phyloP scores from a whole-genome alignment of 345 rosid species.

The Pelargonium nanum region DNA sequence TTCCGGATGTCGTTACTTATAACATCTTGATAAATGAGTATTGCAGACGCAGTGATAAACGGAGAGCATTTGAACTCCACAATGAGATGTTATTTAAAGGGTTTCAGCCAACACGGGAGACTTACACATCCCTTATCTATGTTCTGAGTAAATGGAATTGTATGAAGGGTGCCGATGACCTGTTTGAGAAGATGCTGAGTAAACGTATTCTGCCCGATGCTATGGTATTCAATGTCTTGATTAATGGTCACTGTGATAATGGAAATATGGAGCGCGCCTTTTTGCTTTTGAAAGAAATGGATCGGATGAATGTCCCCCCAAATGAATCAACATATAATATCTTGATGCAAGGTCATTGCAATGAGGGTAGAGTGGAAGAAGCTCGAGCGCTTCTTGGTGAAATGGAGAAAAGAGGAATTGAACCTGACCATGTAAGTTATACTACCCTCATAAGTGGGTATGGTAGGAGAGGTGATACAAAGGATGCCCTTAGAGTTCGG shows the following conservation, averaged over 20 bases:
- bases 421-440: constrained; percentile 73
- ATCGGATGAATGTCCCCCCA: constrained; percentile 46
- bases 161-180: constrained; percentile 61
- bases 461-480: constrained; percentile 69
- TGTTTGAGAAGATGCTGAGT: constrained; percentile 44
- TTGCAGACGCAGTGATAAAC: constrained; percentile 56
- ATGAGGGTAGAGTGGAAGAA: constrained; percentile 72
- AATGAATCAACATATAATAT: constrained; percentile 91
- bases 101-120: constrained; percentile 53
- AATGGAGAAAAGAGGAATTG: constrained; percentile 74
- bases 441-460: constrained; percentile 85
- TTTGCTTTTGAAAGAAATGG: constrained; percentile 59
- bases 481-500: constrained; percentile 62
- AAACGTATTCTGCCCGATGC: constrained; percentile 48
- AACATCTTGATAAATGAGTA: constrained; percentile 81
- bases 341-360: constrained; percentile 73
- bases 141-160: constrained; percentile 51
- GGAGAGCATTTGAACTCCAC: constrained; percentile 54
- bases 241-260: constrained; percentile 64
- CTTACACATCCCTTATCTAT: constrained; percentile 74
- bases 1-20: constrained; percentile 58
- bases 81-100: constrained; percentile 60
- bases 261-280: constrained; percentile 65
- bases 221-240: constrained; percentile 67
- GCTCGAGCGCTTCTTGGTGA: constrained; percentile 74